These are phyloP conservation scores for Tylopilus plumbeoviolaceoides DNA, from an alignment of 768 basidiomycete genomes.

Conservation along the genomic window DNA sequence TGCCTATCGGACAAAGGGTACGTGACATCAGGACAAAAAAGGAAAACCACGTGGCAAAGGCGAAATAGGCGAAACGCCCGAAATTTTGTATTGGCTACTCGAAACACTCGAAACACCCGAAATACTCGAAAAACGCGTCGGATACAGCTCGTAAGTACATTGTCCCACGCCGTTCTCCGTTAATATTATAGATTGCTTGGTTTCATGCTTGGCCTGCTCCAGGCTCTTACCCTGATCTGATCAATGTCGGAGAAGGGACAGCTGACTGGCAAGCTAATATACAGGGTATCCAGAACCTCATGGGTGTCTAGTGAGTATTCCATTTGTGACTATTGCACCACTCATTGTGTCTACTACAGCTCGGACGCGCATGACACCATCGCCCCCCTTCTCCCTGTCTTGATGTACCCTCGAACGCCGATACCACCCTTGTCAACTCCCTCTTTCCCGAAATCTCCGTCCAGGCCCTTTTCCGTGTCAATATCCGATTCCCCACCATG, in stretches of 20 bases:
- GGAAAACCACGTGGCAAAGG: no score
- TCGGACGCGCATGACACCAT: conserved; percentile 57
- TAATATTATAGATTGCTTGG: conserved; percentile 54
- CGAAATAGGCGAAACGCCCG: no score
- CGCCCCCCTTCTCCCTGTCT: conserved; percentile 40
- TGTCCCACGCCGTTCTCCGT: no score
- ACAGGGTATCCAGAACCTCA: conserved; percentile 87
- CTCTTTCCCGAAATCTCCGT: conserved; percentile 43
- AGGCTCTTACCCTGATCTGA: conserved; percentile 32
- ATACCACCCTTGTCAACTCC: conserved; percentile 47
- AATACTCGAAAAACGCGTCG: no score
- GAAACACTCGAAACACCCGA: no score
- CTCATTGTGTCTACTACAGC: conserved; percentile 31
- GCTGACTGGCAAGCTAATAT: conserved; percentile 84
- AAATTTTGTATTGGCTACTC: no score
- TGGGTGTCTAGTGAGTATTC: conserved; percentile 70
- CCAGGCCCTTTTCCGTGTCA: conserved; percentile 31
- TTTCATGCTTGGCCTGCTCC: conserved; percentile 56
- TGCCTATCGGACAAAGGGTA: no score
- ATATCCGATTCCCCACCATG: not conserved
- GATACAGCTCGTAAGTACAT: no score
- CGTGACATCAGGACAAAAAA: no score
- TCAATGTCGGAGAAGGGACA: conserved; percentile 53
- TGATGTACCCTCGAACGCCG: conserved; percentile 44
- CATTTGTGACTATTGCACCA: no score